These are phyloP conservation scores for Ustilaginoidea virens DNA, from an alignment of 2,329 filamentous ascomycete species.

Conservation along the genomic window DNA sequence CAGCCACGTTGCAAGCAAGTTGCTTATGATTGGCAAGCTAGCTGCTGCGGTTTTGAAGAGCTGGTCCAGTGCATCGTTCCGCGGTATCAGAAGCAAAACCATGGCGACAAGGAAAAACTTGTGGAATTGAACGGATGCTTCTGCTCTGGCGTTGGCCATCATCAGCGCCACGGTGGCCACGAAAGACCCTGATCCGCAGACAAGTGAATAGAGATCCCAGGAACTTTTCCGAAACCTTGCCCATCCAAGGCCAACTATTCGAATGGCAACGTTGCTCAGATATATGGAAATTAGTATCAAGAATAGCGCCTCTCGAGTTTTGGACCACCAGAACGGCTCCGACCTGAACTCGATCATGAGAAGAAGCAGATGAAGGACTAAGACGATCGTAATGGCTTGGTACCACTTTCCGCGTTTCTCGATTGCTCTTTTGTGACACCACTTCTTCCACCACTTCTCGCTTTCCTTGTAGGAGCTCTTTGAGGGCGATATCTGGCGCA, in stretches of 20 bases:
- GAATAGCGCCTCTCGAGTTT: slow-evolving; percentile 59
- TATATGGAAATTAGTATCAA: slow-evolving; percentile 71
- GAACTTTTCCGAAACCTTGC: slow-evolving; percentile 79
- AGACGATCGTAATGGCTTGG: slow-evolving; percentile 57
- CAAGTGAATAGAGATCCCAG: slow-evolving; percentile 83
- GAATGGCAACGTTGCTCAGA: slow-evolving; percentile 65
- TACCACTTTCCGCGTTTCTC: slow-evolving; percentile 94
- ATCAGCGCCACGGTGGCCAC: slow-evolving; percentile 63
- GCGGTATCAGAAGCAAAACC: slow-evolving; percentile 76
- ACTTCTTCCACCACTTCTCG: slow-evolving; percentile 66
- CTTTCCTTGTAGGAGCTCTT: slow-evolving; percentile 75
- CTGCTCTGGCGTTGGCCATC: slow-evolving; percentile 42
- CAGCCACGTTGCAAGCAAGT: slow-evolving; percentile 90
- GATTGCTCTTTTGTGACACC: slow-evolving; percentile 89
- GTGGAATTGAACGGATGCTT: slow-evolving; percentile 63
- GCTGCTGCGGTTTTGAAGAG: slow-evolving; percentile 97
- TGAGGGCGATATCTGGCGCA: slow-evolving; percentile 86
- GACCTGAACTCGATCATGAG: slow-evolving; percentile 76
- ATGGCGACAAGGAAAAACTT: slow-evolving; percentile 90
- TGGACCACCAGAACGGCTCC: slow-evolving; percentile 56
- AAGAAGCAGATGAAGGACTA: slow-evolving; percentile 70
- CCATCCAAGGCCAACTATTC: slow-evolving; percentile 83
- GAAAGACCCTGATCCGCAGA: slow-evolving; percentile 67
- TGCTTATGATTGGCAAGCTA: slow-evolving; percentile 78
- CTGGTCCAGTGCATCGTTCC: slow-evolving; percentile 94